Percentiles rank a stretch among this genome's conserved stretches.
These are phyloP conservation scores for Penstemon barbatus DNA, from an alignment of 257 asterid genomes.

Conservation along the genomic window DNA sequence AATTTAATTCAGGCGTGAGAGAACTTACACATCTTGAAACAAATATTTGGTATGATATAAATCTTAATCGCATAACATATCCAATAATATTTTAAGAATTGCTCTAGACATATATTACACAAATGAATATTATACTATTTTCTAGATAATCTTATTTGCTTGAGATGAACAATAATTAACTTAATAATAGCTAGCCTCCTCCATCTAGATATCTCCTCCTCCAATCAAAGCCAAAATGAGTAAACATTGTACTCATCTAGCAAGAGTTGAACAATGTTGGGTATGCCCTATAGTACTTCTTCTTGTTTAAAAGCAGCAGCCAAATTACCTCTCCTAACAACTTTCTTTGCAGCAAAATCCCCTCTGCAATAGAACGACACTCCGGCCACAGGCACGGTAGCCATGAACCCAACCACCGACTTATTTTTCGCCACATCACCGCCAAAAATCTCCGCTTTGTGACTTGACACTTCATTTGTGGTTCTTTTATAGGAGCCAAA, in stretches of 20 bases:
- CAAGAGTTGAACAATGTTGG: neutral
- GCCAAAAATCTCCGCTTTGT: neutral
- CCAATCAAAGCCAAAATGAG: neutral
- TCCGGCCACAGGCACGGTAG: conserved; percentile 23
- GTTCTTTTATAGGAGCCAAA: conserved; percentile 52
- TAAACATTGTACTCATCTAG: too few relatives aligned
- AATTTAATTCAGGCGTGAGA: too few relatives aligned
- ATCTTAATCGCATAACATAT: neutral
- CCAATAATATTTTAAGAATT: neutral
- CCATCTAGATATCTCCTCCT: neutral
- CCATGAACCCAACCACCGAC: conserved; percentile 40
- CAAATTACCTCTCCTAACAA: conserved; percentile 44
- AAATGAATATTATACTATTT: too few relatives aligned
- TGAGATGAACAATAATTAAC: too few relatives aligned
- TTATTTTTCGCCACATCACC: conserved; percentile 20
- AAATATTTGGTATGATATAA: too few relatives aligned
- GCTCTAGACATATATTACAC: neutral
- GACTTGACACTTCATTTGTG: conserved; percentile 31
- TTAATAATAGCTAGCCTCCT: neutral
- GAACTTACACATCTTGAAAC: too few relatives aligned
- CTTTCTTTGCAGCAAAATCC: conserved; percentile 24
- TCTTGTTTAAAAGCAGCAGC: conserved; percentile 38
- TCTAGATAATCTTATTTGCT: too few relatives aligned
- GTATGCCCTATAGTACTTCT: neutral
- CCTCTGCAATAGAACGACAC: conserved; percentile 40